These are phyloP conservation scores for Lachnellula hyalina DNA, from an alignment of 2,329 filamentous ascomycete species.

Conservation along the genomic window DNA sequence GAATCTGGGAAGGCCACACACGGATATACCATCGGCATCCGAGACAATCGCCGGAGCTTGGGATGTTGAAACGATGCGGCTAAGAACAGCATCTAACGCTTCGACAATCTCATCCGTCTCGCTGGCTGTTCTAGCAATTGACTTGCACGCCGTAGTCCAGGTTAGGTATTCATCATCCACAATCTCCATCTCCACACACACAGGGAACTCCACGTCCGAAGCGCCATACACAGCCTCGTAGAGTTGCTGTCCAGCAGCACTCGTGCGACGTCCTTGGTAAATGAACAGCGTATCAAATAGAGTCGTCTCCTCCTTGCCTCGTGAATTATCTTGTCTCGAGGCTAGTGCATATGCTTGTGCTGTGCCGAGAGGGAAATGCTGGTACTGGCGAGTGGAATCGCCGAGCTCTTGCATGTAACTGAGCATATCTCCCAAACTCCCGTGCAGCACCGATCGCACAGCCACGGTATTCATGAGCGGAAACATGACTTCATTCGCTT, in stretches of 20 bases:
- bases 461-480: constrained; percentile 90
- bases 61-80: constrained; percentile 46
- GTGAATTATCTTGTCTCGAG: constrained; percentile 8
- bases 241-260: constrained; percentile 7
- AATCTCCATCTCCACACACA: constrained; percentile 77
- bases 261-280: constrained; percentile 49
- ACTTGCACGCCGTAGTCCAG: constrained; percentile 70
- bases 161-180: constrained; percentile 44
- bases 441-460: constrained; percentile 67
- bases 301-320: constrained; percentile 31
- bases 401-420: constrained; percentile 68
- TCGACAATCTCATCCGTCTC: constrained; percentile 49
- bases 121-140: constrained; percentile 42
- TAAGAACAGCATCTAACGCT: constrained; percentile 55
- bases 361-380: constrained; percentile 72
- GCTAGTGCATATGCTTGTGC: constrained; percentile 50
- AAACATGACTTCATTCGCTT: constrained; percentile 65
- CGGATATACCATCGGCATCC: constrained; percentile 44
- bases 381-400: constrained; percentile 60
- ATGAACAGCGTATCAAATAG: constrained; percentile 63
- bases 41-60: constrained; percentile 51
- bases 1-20: constrained; percentile 59
- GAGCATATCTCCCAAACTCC: constrained; percentile 58
- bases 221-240: constrained; percentile 37
- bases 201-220: constrained; percentile 71